phyloP scores from a whole-genome alignment of 2,329 filamentous ascomycete species.

The Hyphodiscus sp. region DNA sequence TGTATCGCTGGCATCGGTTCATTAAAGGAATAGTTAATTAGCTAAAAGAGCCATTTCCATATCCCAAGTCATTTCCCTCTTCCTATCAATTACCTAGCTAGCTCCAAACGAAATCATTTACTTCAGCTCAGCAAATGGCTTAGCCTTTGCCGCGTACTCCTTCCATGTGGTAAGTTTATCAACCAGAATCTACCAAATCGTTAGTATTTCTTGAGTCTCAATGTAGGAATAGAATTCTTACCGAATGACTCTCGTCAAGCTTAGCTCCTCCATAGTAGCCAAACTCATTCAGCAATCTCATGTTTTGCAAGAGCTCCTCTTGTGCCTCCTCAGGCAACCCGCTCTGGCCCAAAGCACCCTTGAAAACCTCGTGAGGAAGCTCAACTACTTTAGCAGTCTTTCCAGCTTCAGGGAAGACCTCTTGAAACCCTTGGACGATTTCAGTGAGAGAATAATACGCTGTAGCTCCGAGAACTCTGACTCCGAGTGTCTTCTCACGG shows the following conservation, averaged over 20 bases:
- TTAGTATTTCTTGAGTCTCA: constrained; percentile 5
- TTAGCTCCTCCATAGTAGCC: constrained; percentile 45
- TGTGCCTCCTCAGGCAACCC: constrained; percentile 35
- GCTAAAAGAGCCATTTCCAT: neutral
- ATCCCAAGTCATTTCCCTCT: neutral
- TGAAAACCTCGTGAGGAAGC: constrained; percentile 37
- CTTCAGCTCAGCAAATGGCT: constrained; percentile 33
- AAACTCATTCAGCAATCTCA: constrained; percentile 43
- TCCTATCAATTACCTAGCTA: neutral
- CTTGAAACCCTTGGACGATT: constrained; percentile 36
- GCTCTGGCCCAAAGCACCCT: constrained; percentile 28
- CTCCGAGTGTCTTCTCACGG: constrained; percentile 35
- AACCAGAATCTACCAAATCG: constrained; percentile 25
- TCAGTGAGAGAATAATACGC: constrained; percentile 36
- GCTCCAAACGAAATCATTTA: constrained; percentile 14
- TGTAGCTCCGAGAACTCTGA: constrained; percentile 37
- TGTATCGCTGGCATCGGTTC: too few species aligned
- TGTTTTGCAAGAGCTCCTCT: constrained; percentile 48
- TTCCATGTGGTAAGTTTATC: constrained; percentile 30
- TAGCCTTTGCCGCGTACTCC: constrained; percentile 24
- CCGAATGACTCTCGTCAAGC: constrained; percentile 34
- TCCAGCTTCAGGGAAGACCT: constrained; percentile 35
- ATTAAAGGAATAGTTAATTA: too few species aligned
- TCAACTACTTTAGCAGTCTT: constrained; percentile 32
- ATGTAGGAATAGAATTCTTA: constrained; percentile 6